Evolutionary conservation across 1,284 basidiomycete genomes (phyloP).

Genomic region (Somion occarium): DNA sequence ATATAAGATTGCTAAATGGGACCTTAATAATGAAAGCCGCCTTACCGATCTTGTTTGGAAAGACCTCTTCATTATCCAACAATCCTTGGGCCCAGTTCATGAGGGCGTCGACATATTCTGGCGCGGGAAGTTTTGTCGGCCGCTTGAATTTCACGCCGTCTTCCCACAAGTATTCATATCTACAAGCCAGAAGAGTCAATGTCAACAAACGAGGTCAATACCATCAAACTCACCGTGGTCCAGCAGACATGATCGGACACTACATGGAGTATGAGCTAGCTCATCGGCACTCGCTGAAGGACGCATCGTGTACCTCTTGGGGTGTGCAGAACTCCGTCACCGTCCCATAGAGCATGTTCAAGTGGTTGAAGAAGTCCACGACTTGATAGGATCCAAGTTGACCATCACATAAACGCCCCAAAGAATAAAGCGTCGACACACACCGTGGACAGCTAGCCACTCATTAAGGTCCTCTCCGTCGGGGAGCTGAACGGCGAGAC

Average conservation of each 20-base stretch:
- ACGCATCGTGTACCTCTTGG: slow-evolving; percentile 61
- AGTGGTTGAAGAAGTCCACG: slow-evolving; percentile 94
- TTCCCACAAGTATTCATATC: slow-evolving; percentile 99
- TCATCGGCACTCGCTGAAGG: slow-evolving; percentile 3
- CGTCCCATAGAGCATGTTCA: slow-evolving; percentile 96
- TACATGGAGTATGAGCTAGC: slow-evolving; percentile 26
- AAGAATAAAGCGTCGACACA: slow-evolving; percentile 23
- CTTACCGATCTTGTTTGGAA: slow-evolving; percentile 91
- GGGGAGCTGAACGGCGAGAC: slow-evolving; percentile 85
- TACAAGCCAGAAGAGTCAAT: too few relatives aligned
- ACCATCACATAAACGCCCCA: neutral
- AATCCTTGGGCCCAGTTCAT: slow-evolving; percentile 98
- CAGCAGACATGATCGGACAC: slow-evolving; percentile 99
- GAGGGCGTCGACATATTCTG: slow-evolving; percentile 95
- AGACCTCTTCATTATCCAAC: slow-evolving; percentile 89
- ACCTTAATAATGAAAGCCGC: slow-evolving; percentile 13
- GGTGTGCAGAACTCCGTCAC: slow-evolving; percentile 96
- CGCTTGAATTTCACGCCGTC: slow-evolving; percentile 89
- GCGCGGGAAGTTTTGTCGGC: slow-evolving; percentile 91
- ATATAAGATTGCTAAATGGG: neutral
- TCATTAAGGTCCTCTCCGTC: slow-evolving; percentile 95
- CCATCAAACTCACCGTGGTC: slow-evolving; percentile 68
- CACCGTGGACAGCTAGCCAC: slow-evolving; percentile 96
- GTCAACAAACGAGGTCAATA: too few relatives aligned
- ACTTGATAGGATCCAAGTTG: slow-evolving; percentile 41